Evolutionary conservation across 768 basidiomycete species (phyloP).

Genomic region (Coprinopsis strossmayeri): DNA sequence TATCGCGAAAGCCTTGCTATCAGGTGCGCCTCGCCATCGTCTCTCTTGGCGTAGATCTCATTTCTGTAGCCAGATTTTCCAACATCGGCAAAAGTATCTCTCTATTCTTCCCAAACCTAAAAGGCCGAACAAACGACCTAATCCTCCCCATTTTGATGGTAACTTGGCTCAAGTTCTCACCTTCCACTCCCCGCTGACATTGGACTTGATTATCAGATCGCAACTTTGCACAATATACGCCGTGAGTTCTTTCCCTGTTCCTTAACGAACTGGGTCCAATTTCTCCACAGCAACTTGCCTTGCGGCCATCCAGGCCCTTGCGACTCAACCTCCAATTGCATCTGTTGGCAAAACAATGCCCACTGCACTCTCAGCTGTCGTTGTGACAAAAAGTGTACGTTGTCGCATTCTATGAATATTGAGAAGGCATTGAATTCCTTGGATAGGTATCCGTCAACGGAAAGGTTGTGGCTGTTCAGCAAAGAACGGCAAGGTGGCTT

Average conservation of each 20-base stretch:
- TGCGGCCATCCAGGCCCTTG: slow-evolving; percentile 48
- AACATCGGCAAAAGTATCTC: slow-evolving; percentile 16
- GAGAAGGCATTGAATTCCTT: too few relatives aligned
- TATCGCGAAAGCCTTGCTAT: slow-evolving; percentile 41
- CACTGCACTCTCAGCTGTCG: slow-evolving; percentile 44
- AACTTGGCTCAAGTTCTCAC: neutral
- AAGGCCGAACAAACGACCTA: neutral
- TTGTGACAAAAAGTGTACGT: slow-evolving; percentile 37
- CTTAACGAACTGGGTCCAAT: neutral
- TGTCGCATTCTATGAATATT: too few relatives aligned
- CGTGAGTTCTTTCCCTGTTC: neutral
- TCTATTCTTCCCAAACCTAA: neutral
- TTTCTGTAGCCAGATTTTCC: slow-evolving; percentile 16
- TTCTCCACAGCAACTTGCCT: slow-evolving; percentile 22
- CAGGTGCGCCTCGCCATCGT: slow-evolving; percentile 27
- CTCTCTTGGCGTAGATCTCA: slow-evolving; percentile 16
- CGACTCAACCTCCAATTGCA: slow-evolving; percentile 27
- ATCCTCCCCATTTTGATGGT: slow-evolving; percentile 6
- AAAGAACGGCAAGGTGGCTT: slow-evolving; percentile 13
- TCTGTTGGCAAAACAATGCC: slow-evolving; percentile 29
- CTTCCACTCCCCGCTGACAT: neutral
- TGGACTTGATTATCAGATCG: neutral
- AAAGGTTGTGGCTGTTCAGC: slow-evolving; percentile 30
- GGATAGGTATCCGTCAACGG: slow-evolving; percentile 35
- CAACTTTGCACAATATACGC: slow-evolving; percentile 8